Conservation (phyloP, 2,329 filamentous ascomycete genomes). For the Ophiostoma sp. region DNA sequence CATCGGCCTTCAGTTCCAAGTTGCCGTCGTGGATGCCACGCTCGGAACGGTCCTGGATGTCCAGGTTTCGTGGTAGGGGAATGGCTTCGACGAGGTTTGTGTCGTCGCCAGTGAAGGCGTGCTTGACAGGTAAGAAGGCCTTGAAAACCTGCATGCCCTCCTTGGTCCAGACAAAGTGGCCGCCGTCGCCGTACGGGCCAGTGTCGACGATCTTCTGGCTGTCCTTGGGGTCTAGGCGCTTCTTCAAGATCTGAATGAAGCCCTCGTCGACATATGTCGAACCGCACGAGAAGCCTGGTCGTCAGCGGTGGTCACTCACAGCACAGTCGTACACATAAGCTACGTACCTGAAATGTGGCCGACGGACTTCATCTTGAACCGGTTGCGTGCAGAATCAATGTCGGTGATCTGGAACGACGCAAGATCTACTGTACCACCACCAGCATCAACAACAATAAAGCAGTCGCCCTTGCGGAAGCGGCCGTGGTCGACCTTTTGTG, state of each 20-base stretch:
- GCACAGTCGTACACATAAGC: not conserved
- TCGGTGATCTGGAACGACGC: constrained; percentile 28
- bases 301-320: not conserved
- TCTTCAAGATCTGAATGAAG: constrained; percentile 25
- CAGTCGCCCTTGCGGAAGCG: constrained; percentile 28
- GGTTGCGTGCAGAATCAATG: constrained; percentile 26
- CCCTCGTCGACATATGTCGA: constrained; percentile 29
- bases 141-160: constrained; percentile 28
- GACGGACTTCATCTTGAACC: constrained; percentile 27
- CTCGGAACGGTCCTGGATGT: constrained; percentile 23
- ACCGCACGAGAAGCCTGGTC: constrained; percentile 26
- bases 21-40: constrained; percentile 26
- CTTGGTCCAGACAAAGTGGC: constrained; percentile 29
- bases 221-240: constrained; percentile 25
- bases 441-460: constrained; percentile 31
- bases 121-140: constrained; percentile 30
- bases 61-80: constrained; percentile 25
- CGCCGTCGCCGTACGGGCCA: constrained; percentile 25
- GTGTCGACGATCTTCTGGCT: constrained; percentile 27
- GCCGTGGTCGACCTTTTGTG: constrained; percentile 26
- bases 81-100: constrained; percentile 23
- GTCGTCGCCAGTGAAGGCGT: constrained; percentile 27
- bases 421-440: constrained; percentile 30
- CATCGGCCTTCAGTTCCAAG: constrained; percentile 22
- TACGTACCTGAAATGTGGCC: constrained; percentile 26